Conservation (phyloP, 208 protist genomes). For the Novymonas esmeraldas region DNA sequence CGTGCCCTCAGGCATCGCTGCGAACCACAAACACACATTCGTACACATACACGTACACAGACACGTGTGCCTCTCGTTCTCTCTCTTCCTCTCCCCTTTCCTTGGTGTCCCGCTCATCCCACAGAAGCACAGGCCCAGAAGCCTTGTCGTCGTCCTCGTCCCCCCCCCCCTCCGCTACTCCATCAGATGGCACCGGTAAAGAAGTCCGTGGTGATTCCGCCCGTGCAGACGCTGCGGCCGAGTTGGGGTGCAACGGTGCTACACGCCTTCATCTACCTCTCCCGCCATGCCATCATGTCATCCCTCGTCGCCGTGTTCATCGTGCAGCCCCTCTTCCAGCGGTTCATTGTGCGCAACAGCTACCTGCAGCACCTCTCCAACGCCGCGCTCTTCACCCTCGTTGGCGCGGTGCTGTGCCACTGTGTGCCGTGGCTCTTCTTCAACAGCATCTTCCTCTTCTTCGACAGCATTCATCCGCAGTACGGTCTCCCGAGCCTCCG, state of each 20-base stretch:
- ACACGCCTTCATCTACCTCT: conserved; percentile 32
- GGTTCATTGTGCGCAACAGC: conserved; percentile 23
- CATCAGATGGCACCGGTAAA: conserved; percentile 2
- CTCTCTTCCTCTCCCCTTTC: background rate
- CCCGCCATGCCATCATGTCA: conserved; percentile 31
- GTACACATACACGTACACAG: background rate
- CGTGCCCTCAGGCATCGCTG: too few relatives aligned
- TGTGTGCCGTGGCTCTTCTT: conserved; percentile 42
- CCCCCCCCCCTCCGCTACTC: too few relatives aligned
- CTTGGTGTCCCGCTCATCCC: too few relatives aligned
- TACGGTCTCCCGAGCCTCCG: conserved; percentile 25
- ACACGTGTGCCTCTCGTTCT: background rate
- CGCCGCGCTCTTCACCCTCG: conserved; percentile 30
- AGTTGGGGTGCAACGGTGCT: conserved; percentile 10
- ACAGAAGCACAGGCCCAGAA: too few relatives aligned
- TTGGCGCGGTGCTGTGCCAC: conserved; percentile 41
- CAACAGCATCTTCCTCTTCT: conserved; percentile 42
- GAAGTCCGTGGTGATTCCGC: conserved; percentile 24
- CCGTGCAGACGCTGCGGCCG: conserved; percentile 27
- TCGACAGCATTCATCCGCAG: conserved; percentile 41
- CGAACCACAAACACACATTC: too few relatives aligned
- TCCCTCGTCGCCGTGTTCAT: conserved; percentile 31
- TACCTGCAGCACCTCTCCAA: conserved; percentile 16
- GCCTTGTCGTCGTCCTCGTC: background rate
- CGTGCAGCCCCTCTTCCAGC: conserved; percentile 36